Evolutionary conservation across 1,284 basidiomycete species (phyloP).

Genomic region (Gomphus bonarii): DNA sequence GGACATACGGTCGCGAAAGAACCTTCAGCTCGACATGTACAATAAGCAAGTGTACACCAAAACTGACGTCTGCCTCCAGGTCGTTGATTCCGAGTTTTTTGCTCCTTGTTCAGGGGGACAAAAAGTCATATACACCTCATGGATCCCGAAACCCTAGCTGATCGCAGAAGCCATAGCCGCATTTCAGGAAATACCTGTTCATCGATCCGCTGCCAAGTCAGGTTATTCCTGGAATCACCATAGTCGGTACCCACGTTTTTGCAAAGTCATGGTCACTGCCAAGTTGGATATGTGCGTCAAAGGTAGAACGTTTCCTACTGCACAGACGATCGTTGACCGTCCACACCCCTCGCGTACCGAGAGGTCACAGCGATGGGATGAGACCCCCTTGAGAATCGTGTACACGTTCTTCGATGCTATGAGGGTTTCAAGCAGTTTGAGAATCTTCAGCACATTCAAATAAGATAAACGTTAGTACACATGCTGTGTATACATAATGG

Average conservation of each 20-base stretch:
- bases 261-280: slow-evolving; percentile 18
- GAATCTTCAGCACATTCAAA: too few species aligned
- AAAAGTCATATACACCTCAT: slow-evolving; percentile 15
- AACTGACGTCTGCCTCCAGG: slow-evolving; percentile 7
- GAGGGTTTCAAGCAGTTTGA: background rate
- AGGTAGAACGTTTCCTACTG: slow-evolving; percentile 14
- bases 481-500: background rate
- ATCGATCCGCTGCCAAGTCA: slow-evolving; percentile 11
- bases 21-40: slow-evolving; percentile 13
- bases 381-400: slow-evolving; percentile 6
- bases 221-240: slow-evolving; percentile 17
- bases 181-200: slow-evolving; percentile 19
- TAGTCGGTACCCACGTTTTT: slow-evolving; percentile 21
- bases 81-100: slow-evolving; percentile 12
- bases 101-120: slow-evolving; percentile 24
- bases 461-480: too few species aligned
- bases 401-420: background rate
- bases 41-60: slow-evolving; percentile 18
- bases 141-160: slow-evolving; percentile 23
- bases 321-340: slow-evolving; percentile 15
- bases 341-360: slow-evolving; percentile 16
- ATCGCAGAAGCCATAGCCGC: slow-evolving; percentile 28
- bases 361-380: slow-evolving; percentile 15
- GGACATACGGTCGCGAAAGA: too few species aligned
- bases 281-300: slow-evolving; percentile 15